Evolutionary conservation across 2,329 filamentous ascomycete species (phyloP), one percentile per base, ranked within the genome.

Genomic region (Alternaria brassicae): DNA sequence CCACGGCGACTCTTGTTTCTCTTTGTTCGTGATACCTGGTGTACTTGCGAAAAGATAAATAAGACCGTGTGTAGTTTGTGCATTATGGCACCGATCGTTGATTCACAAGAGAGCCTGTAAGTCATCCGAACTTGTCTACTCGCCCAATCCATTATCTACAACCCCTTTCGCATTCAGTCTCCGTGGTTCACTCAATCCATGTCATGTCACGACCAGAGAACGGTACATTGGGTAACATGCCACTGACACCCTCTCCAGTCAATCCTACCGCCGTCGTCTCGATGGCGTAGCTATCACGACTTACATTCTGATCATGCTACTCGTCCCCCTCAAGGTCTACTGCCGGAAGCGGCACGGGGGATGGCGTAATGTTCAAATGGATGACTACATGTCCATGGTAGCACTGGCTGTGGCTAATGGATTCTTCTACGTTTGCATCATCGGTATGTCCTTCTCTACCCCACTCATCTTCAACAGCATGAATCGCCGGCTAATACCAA

Each of bases 261-360:
- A 50, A 17, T 54, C 62, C 4, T 69, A 62, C 48, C 63, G 56
- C 30, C 54, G 28, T 17, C 66, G 67, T 51, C 62, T 68, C 6
- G 67, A 68, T 66, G 69, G 69, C 45, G 62, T 65, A 4, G 60
- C 63, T 15, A 60, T 58, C 25, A 57, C 67, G 9, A 72, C 69
- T 9, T 72, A 71, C 28, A 48, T 60, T 17, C 40, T 72, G 15
- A 55, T 68, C 25, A 71, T 69, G 63, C 9, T 68, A 5, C 41
- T 72, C 6, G 69, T 72, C 7, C 69, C 69, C 13, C 45, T 71
- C 21, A 72, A 70, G 32, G 49, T 72, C 6, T 72, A 58, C 55
- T 71, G 69, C 37, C 53, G 68, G 13, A 66, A 63, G 53, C 51
- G 57, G 15, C 30, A 63, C 4, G 67, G 69, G 21, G 68, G 69